Conservation (phyloP, 805 yeast genomes). For the Hanseniaspora thailandica region DNA sequence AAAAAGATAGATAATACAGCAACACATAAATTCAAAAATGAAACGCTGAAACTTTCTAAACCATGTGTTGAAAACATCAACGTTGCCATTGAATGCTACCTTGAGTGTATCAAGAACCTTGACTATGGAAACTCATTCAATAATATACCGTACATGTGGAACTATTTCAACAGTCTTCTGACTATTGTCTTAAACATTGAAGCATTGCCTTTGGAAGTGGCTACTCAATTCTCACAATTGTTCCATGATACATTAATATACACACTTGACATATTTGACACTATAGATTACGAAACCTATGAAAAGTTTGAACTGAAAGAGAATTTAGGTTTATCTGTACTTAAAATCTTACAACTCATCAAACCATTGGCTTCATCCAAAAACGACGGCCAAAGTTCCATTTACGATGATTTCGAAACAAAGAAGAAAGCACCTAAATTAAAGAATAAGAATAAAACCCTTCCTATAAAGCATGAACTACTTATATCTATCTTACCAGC, state of each 20-base stretch:
- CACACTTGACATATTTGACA: background rate
- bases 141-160: conserved; percentile 8
- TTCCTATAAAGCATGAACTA: conserved; percentile 1
- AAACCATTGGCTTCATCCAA: background rate
- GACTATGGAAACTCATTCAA: conserved; percentile 7
- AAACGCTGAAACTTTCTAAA: background rate
- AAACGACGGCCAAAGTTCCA: background rate
- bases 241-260: background rate
- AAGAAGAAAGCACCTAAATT: background rate
- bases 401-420: conserved; percentile 3
- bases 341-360: conserved; percentile 3
- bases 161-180: background rate
- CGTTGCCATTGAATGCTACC: background rate
- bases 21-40: background rate
- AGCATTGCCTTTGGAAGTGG: background rate
- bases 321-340: background rate
- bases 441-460: background rate
- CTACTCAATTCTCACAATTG: background rate
- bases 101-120: background rate
- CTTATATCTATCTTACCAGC: conserved; percentile 1
- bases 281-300: conserved; percentile 2
- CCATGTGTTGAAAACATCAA: background rate
- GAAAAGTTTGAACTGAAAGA: conserved; percentile 3
- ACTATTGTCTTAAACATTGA: conserved; percentile 2
- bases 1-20: background rate